Conservation (phyloP, 345 rosid genomes). For the Aquilaria malaccensis region DNA sequence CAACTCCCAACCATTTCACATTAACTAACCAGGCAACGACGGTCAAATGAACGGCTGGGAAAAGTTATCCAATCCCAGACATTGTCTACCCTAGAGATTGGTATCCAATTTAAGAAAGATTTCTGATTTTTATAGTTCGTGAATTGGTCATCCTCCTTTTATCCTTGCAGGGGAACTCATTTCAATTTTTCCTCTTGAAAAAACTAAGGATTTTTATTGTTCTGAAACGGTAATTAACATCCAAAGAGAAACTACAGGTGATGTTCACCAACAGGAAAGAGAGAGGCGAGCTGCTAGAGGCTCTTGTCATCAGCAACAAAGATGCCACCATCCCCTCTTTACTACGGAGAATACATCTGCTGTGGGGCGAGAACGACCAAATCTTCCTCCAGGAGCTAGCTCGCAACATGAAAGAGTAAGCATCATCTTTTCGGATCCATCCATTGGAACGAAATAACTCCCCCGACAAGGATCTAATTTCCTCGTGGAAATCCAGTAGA, state of each 20-base stretch:
- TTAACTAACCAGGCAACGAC: too few species aligned
- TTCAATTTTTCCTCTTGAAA: too few species aligned
- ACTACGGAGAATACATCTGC: constrained; percentile 60
- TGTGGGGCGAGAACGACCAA: constrained; percentile 88
- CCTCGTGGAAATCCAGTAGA: neutral
- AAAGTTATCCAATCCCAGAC: too few species aligned
- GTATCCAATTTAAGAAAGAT: neutral
- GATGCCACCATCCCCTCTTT: constrained; percentile 42
- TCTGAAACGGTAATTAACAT: neutral
- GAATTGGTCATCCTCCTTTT: neutral
- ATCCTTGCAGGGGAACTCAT: too few species aligned
- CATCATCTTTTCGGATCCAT: neutral
- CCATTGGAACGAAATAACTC: neutral
- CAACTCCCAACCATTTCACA: too few species aligned
- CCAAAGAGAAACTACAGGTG: constrained; percentile 36
- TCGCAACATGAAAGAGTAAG: constrained; percentile 77
- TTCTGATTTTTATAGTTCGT: neutral
- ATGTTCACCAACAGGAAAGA: constrained; percentile 86
- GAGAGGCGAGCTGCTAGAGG: constrained; percentile 76
- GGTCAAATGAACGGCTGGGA: too few species aligned
- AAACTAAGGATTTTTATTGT: too few species aligned
- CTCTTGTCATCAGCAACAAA: constrained; percentile 54
- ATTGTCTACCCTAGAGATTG: too few species aligned
- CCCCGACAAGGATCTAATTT: neutral
- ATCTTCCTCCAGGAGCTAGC: constrained; percentile 70